These are phyloP conservation scores for Citrus cavaleriei DNA, from an alignment of 345 rosid species.

Conservation along the genomic window DNA sequence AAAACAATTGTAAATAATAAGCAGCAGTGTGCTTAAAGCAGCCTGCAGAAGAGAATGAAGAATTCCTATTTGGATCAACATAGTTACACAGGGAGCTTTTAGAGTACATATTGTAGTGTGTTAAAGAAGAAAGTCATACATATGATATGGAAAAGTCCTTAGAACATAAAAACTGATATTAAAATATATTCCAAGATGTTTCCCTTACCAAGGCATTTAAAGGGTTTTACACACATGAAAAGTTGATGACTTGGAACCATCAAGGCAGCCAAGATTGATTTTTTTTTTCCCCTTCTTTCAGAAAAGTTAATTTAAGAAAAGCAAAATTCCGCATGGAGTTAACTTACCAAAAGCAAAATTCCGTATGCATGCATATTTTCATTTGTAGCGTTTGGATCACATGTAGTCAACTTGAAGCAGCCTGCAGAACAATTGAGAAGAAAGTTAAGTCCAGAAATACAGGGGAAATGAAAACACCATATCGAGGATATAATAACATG, in stretches of 20 bases:
- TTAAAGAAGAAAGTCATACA: neutral
- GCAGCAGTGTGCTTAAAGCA: conserved; percentile 62
- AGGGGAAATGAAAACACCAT: neutral
- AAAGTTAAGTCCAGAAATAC: conserved; percentile 15
- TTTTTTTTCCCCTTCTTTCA: neutral
- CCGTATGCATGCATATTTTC: conserved; percentile 88
- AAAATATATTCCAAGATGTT: neutral
- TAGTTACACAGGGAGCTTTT: neutral
- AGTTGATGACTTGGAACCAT: neutral
- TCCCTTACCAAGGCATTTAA: neutral
- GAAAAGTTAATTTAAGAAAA: conserved; percentile 53
- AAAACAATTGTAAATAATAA: conserved; percentile 83
- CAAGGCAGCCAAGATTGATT: neutral
- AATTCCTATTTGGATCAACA: neutral
- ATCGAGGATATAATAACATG: neutral
- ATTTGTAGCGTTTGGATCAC: conserved; percentile 55
- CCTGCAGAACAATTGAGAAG: conserved; percentile 44
- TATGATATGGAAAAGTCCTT: neutral
- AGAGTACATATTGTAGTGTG: neutral
- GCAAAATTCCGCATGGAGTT: conserved; percentile 58
- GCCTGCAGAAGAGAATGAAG: conserved; percentile 48
- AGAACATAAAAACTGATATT: conserved; percentile 8
- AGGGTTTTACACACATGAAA: neutral
- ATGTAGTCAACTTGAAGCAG: conserved; percentile 76
- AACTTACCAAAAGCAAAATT: conserved; percentile 78